These are phyloP conservation scores for Fusarium euwallaceae DNA, from an alignment of 2,329 filamentous ascomycete genomes.

Conservation along the genomic window DNA sequence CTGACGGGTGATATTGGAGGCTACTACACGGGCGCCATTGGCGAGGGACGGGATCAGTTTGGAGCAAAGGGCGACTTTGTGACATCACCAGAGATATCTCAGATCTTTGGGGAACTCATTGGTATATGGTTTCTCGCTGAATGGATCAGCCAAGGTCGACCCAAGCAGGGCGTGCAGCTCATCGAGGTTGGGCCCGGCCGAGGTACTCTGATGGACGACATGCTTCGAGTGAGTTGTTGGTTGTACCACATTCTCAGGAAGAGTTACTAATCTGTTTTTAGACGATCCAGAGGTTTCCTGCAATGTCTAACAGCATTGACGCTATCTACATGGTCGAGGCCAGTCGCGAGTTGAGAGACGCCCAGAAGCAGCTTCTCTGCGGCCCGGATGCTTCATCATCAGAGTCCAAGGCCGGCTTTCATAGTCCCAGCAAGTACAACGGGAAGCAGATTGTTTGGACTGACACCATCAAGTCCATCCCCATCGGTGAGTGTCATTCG, in stretches of 20 bases:
- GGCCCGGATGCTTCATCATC: constrained; percentile 75
- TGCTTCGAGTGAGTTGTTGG: constrained; percentile 78
- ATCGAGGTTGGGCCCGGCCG: constrained; percentile 95
- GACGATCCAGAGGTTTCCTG: constrained; percentile 88
- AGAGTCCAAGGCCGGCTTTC: constrained; percentile 79
- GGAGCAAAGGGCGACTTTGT: constrained; percentile 95
- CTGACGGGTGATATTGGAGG: constrained; percentile 90
- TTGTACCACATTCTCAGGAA: too few relatives aligned
- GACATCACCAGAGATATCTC: constrained; percentile 96
- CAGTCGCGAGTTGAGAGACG: constrained; percentile 80
- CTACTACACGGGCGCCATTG: constrained; percentile 87
- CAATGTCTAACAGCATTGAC: constrained; percentile 81
- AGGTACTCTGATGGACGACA: constrained; percentile 97
- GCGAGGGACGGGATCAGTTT: constrained; percentile 83
- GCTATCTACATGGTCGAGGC: constrained; percentile 95
- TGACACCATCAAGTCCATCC: constrained; percentile 87
- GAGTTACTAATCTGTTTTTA: constrained; percentile 50
- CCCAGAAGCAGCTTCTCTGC: constrained; percentile 87
- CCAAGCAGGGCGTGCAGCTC: constrained; percentile 81
- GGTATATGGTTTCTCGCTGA: constrained; percentile 96
- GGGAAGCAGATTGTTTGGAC: constrained; percentile 87
- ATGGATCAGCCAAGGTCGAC: constrained; percentile 92
- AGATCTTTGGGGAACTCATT: constrained; percentile 94
- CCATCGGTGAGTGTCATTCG: constrained; percentile 65
- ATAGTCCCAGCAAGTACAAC: constrained; percentile 81